A percentile compares a stretch with the other conserved stretches of the same genome.
Conservation (phyloP, 345 rosid species). For the Camelina hispida region DNA sequence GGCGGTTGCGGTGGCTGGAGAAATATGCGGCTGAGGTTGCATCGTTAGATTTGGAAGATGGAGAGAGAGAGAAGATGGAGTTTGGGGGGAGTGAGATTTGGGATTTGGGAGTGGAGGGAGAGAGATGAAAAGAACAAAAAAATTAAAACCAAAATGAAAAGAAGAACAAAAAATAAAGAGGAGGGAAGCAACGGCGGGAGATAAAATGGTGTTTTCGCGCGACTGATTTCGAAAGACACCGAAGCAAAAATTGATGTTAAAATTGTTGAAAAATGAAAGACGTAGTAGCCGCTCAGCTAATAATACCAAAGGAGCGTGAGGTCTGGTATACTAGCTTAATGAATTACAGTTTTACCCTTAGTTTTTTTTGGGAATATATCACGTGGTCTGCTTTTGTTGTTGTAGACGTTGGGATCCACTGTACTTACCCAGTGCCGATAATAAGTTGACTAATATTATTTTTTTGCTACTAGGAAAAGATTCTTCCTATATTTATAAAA, state of each 20-base stretch:
- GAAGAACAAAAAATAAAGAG: not conserved
- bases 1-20: slow-evolving; percentile 56
- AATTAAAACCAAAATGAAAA: too few relatives aligned
- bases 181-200: slow-evolving; percentile 72
- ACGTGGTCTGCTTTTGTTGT: not conserved
- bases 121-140: not conserved
- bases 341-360: slow-evolving; percentile 46
- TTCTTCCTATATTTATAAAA: not conserved
- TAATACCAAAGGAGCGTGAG: slow-evolving; percentile 22
- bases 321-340: slow-evolving; percentile 6
- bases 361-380: slow-evolving; percentile 10
- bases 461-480: slow-evolving; percentile 13
- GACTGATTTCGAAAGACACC: slow-evolving; percentile 45
- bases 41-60: slow-evolving; percentile 20
- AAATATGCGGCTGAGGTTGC: slow-evolving; percentile 58
- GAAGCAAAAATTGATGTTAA: not conserved
- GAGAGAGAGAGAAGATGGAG: not conserved
- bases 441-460: slow-evolving; percentile 19
- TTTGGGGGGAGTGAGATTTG: not conserved
- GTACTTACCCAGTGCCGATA: not conserved
- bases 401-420: slow-evolving; percentile 40
- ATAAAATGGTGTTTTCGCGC: slow-evolving; percentile 66
- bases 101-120: slow-evolving; percentile 17
- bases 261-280: not conserved
- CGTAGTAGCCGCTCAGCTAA: slow-evolving; percentile 31